Evolutionary conservation across 768 basidiomycete genomes (phyloP).

Genomic region (Boletellus sp.): DNA sequence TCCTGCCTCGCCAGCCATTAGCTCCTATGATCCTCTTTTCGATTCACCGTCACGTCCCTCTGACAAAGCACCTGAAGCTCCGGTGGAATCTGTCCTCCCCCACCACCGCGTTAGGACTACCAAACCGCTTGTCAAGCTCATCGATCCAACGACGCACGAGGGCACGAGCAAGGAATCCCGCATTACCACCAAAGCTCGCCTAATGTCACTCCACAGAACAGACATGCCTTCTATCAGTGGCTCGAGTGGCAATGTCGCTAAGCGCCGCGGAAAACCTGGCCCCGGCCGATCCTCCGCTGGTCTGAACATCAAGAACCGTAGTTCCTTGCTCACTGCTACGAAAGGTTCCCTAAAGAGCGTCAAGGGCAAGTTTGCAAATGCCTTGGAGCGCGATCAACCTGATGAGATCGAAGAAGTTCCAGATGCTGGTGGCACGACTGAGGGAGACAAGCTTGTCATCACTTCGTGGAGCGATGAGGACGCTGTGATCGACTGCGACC

Average conservation of each 20-base stretch:
- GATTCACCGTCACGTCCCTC: slow-evolving; percentile 19
- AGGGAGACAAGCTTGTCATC: slow-evolving; percentile 7
- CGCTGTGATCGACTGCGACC: slow-evolving; percentile 4
- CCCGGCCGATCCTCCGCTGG: slow-evolving; percentile 50
- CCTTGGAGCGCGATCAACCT: slow-evolving; percentile 13
- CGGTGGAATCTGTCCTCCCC: slow-evolving; percentile 16
- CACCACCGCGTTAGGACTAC: slow-evolving; percentile 46
- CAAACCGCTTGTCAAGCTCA: slow-evolving; percentile 53
- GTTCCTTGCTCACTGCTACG: slow-evolving; percentile 51
- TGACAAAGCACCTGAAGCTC: slow-evolving; percentile 7
- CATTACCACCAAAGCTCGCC: slow-evolving; percentile 49
- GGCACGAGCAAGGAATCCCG: slow-evolving; percentile 32
- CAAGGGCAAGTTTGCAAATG: slow-evolving; percentile 39
- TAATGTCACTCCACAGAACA: slow-evolving; percentile 26
- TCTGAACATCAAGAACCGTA: slow-evolving; percentile 37
- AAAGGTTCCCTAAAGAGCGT: slow-evolving; percentile 52
- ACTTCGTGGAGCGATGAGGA: slow-evolving; percentile 22
- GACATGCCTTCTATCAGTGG: slow-evolving; percentile 10
- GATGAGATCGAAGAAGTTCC: slow-evolving; percentile 20
- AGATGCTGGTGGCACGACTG: background rate
- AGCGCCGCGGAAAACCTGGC: slow-evolving; percentile 38
- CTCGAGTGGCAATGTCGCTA: slow-evolving; percentile 4
- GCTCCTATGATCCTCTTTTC: slow-evolving; percentile 27
- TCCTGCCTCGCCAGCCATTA: slow-evolving; percentile 11
- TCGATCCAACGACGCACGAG: slow-evolving; percentile 35